Conservation (phyloP, 2,329 filamentous ascomycete genomes). For the Monilinia laxa region DNA sequence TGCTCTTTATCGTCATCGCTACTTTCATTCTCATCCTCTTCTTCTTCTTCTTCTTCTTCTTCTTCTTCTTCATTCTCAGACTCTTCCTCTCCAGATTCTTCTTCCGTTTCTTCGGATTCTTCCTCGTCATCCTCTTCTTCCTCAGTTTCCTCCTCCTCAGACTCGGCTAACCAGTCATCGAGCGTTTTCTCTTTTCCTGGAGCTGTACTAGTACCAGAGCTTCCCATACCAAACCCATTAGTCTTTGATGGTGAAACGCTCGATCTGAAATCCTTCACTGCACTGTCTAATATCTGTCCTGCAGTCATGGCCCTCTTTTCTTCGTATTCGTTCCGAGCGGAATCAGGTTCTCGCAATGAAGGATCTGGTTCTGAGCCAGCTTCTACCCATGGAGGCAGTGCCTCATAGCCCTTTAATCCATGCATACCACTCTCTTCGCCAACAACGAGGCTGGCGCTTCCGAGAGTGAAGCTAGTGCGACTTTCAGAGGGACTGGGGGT, state of each 20-base stretch:
- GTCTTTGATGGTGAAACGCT: slow-evolving; percentile 44
- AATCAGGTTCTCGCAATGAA: slow-evolving; percentile 63
- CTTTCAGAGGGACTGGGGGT: slow-evolving; percentile 85
- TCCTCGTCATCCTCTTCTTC: slow-evolving; percentile 50
- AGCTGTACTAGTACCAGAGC: slow-evolving; percentile 23
- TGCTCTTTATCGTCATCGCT: slow-evolving; percentile 34
- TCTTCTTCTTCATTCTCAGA: slow-evolving; percentile 11
- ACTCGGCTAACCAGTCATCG: slow-evolving; percentile 82
- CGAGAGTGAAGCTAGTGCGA: slow-evolving; percentile 73
- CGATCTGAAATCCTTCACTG: slow-evolving; percentile 44
- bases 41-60: slow-evolving; percentile 31
- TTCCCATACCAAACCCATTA: slow-evolving; percentile 46
- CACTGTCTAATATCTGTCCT: slow-evolving; percentile 62
- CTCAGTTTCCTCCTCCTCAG: slow-evolving; percentile 50
- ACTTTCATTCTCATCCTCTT: slow-evolving; percentile 40
- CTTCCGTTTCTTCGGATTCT: slow-evolving; percentile 37
- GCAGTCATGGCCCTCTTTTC: slow-evolving; percentile 53
- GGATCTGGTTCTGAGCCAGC: slow-evolving; percentile 77
- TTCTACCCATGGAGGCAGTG: slow-evolving; percentile 81
- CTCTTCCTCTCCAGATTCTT: slow-evolving; percentile 24
- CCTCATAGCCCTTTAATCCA: slow-evolving; percentile 74
- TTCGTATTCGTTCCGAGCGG: slow-evolving; percentile 42
- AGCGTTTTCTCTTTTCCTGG: slow-evolving; percentile 65
- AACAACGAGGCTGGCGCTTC: slow-evolving; percentile 81
- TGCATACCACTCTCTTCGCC: slow-evolving; percentile 72